Conservation (phyloP, 2,329 filamentous ascomycete genomes). For the Aspergillus clavatus region DNA sequence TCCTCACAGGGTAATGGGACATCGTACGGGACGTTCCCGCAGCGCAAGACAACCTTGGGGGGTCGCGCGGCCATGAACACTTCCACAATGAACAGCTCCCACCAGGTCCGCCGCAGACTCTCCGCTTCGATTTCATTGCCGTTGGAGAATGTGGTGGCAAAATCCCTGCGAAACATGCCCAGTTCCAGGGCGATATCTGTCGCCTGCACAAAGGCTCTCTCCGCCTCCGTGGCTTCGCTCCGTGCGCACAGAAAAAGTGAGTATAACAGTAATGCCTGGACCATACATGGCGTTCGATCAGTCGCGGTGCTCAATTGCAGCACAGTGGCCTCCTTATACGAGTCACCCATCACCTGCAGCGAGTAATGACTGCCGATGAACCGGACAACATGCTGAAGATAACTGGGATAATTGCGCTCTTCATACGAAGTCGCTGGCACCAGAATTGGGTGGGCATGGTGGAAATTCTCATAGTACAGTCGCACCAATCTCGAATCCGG, state of each 20-base stretch:
- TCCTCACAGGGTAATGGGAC: constrained; percentile 77
- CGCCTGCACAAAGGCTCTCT: constrained; percentile 52
- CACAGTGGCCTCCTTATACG: constrained; percentile 23
- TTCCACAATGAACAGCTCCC: constrained; percentile 72
- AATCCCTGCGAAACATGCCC: constrained; percentile 66
- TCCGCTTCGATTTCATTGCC: constrained; percentile 66
- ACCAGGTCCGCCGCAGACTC: constrained; percentile 83
- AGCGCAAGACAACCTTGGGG: constrained; percentile 49
- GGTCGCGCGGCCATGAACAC: constrained; percentile 71
- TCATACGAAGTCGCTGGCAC: constrained; percentile 42
- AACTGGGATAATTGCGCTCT: constrained; percentile 40
- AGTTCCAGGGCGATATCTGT: constrained; percentile 68
- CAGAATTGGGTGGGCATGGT: constrained; percentile 51
- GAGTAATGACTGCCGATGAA: constrained; percentile 52
- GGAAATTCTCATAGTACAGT: constrained; percentile 51
- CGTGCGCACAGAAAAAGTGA: constrained; percentile 34
- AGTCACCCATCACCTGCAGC: constrained; percentile 22
- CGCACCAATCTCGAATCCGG: constrained; percentile 37
- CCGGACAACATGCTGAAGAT: constrained; percentile 47
- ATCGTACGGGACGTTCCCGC: constrained; percentile 63
- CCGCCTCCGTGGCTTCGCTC: constrained; percentile 30
- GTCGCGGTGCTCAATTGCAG: background rate
- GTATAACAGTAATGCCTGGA: constrained; percentile 36
- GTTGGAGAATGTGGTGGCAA: constrained; percentile 33
- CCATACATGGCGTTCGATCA: constrained; percentile 30